phyloP scores from a whole-genome alignment of 495 filamentous ascomycete species.

The Penicillium paradoxum region DNA sequence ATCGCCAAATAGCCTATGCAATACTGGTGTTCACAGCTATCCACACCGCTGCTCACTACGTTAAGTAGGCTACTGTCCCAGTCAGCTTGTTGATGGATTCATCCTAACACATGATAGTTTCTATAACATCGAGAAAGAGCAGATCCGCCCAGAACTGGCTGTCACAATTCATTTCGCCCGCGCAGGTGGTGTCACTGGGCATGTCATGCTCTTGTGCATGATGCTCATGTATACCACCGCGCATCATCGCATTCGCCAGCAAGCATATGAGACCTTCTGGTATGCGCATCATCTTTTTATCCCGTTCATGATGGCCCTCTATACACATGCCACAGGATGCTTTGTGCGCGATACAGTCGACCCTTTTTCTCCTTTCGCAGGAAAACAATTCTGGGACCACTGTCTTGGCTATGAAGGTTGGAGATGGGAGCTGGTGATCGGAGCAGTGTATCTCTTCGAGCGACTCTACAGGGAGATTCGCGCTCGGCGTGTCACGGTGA shows the following conservation, averaged over 20 bases:
- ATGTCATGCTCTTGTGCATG: conserved; percentile 99
- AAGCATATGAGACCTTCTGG: conserved; percentile 98
- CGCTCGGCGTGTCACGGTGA: conserved; percentile 73
- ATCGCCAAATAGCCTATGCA: conserved; percentile 89
- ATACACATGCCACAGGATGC: conserved; percentile 93
- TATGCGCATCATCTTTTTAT: conserved; percentile 98
- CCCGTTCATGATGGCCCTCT: conserved; percentile 87
- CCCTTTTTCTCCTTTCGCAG: conserved; percentile 79
- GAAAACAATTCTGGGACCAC: conserved; percentile 77
- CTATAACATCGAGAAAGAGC: conserved; percentile 86
- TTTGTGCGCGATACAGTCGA: conserved; percentile 77
- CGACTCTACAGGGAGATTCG: conserved; percentile 90
- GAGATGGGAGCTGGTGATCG: conserved; percentile 94
- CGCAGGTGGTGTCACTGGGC: conserved; percentile 88
- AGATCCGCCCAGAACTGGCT: conserved; percentile 74
- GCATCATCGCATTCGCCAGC: conserved; percentile 88
- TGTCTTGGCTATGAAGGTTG: conserved; percentile 96
- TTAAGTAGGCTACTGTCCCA: conserved; percentile 65
- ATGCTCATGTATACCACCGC: conserved; percentile 96
- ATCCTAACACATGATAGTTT: conserved; percentile 59
- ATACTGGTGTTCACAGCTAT: conserved; percentile 76
- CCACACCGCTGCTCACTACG: conserved; percentile 80
- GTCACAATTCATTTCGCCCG: conserved; percentile 92
- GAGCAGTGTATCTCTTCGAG: conserved; percentile 78
- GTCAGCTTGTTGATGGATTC: not conserved